Conservation (phyloP, 2,329 filamentous ascomycete species). For the Ciborinia camelliae region DNA sequence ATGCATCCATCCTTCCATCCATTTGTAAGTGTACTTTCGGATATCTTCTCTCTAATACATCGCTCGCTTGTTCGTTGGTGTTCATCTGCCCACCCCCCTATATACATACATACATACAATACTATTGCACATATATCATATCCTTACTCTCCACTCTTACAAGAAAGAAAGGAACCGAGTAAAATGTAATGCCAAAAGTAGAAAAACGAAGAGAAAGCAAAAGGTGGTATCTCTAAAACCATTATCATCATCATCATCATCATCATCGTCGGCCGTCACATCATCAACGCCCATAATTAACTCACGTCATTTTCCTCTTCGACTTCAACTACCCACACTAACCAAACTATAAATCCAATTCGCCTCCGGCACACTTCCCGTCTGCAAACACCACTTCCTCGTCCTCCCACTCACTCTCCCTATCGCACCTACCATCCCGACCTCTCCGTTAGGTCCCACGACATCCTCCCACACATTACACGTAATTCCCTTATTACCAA, state of each 20-base stretch:
- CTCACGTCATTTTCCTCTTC: background rate
- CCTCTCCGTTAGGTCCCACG: slow-evolving; percentile 30
- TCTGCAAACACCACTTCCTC: slow-evolving; percentile 34
- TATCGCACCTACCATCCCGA: slow-evolving; percentile 28
- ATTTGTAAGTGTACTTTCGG: background rate
- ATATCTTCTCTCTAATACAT: slow-evolving; percentile 5
- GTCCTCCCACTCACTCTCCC: slow-evolving; percentile 32
- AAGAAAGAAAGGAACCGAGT: background rate
- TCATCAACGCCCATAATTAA: background rate
- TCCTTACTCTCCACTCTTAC: background rate
- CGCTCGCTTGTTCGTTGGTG: background rate
- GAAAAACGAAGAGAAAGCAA: background rate
- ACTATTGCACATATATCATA: background rate
- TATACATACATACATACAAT: slow-evolving; percentile 11
- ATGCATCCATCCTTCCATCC: background rate
- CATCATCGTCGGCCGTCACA: background rate
- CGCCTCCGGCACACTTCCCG: slow-evolving; percentile 28
- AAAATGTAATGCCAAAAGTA: background rate
- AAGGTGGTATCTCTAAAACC: slow-evolving; percentile 9
- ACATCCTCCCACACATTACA: slow-evolving; percentile 35
- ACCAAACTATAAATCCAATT: slow-evolving; percentile 33
- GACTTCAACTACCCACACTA: slow-evolving; percentile 14
- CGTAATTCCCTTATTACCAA: slow-evolving; percentile 30
- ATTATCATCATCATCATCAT: background rate
- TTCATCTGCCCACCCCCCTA: background rate